Evolutionary conservation across 169 alveolate species (phyloP), one percentile per base, ranked within the genome.

Genomic region (Plasmodium billcollinsi): DNA sequence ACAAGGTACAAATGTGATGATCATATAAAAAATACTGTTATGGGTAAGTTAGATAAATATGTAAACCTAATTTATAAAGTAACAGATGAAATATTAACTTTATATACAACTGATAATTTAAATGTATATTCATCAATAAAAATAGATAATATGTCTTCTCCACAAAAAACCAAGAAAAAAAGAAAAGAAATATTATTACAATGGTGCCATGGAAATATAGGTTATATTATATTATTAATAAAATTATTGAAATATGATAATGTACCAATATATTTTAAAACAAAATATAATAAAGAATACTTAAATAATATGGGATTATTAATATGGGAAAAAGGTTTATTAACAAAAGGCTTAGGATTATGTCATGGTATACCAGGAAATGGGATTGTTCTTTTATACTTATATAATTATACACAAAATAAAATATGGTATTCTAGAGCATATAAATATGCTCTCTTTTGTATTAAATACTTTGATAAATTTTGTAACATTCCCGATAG

Each of bases 291-390:
- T 45, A 26, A 65, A 24, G 9, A 45, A 20, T 78, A n/a, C 65
- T 9, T 78, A 29, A 76, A 78, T 65, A 78, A 52, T 26, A 78
- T 78, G 89, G 89, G 89, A 0, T 61, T 50, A 18, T 58, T 78
- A 43, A 63, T 78, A 21, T 78, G 89, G 89, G 72, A 63, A 20
- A 52, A 59, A 29, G 89, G 89, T 18, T 65, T 78, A 66, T 43
- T 78, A 78, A 65, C 6, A 8, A 78, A 78, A 78, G 89, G 89
- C 21, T 50, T 78, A 39, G 89, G 89, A 15, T 56, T 78, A 14
- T 78, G 89, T 45, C 89, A 78, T 54, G 89, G 89, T 20, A 78
- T 78, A 50, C n/a, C 89, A 26, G 89, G 89, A 0, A 78, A 78
- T 24, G 89, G 89, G 2, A 56, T 78, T 5, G 58, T 45, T 43